Conservation (phyloP, 2,329 filamentous ascomycete species). For the Clarireedia hainanense region DNA sequence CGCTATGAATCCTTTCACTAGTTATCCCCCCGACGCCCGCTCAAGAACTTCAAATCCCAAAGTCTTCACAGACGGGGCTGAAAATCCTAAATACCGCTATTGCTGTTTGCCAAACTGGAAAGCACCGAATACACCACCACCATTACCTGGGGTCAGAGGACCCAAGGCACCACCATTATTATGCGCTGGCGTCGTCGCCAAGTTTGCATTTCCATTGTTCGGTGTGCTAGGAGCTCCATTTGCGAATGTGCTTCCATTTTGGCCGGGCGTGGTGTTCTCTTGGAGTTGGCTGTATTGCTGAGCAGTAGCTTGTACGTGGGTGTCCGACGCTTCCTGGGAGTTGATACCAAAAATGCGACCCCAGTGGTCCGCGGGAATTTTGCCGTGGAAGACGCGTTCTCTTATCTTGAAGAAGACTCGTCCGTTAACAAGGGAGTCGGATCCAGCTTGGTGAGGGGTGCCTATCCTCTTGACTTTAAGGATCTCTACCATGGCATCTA, state of each 20-base stretch:
- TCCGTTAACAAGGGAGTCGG: conserved; percentile 87
- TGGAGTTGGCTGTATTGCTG: conserved; percentile 34
- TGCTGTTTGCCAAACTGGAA: conserved; percentile 39
- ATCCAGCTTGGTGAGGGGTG: conserved; percentile 84
- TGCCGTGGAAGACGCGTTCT: conserved; percentile 77
- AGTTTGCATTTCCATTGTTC: conserved; percentile 57
- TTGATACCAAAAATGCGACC: conserved; percentile 93
- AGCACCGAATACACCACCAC: conserved; percentile 66
- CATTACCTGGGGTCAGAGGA: conserved; percentile 70
- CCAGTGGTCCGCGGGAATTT: conserved; percentile 71
- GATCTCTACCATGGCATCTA: conserved; percentile 90
- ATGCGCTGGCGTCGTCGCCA: conserved; percentile 40
- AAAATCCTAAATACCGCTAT: background rate
- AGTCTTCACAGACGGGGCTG: too few species aligned
- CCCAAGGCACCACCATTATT: conserved; percentile 51
- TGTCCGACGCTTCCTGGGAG: conserved; percentile 44
- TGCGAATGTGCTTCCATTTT: conserved; percentile 41
- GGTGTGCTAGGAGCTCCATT: conserved; percentile 54
- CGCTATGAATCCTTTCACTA: background rate
- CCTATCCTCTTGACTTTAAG: conserved; percentile 86
- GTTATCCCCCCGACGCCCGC: background rate
- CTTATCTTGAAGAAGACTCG: conserved; percentile 92
- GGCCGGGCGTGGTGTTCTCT: conserved; percentile 42
- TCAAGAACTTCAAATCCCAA: too few species aligned
- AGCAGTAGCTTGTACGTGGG: conserved; percentile 33